These are phyloP conservation scores for Bipolaris sorokiniana DNA, from an alignment of 2,329 filamentous ascomycete genomes.

Conservation along the genomic window DNA sequence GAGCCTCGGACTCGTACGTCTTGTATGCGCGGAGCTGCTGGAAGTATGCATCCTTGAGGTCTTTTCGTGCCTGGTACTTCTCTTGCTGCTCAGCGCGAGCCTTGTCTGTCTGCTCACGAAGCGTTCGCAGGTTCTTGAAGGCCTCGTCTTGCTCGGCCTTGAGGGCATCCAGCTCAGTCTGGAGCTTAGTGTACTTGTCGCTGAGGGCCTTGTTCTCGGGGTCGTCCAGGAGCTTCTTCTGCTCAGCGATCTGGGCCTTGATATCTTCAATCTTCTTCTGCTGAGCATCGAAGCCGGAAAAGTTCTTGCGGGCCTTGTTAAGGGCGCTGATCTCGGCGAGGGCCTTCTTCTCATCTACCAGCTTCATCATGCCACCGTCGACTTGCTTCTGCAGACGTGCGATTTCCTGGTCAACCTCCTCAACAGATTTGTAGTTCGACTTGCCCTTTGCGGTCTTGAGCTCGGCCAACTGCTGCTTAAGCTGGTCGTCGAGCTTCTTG, in stretches of 20 bases:
- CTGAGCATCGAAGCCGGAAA: conserved; percentile 79
- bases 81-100: conserved; percentile 85
- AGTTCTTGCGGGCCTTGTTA: conserved; percentile 89
- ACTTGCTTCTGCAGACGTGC: conserved; percentile 81
- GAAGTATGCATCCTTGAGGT: conserved; percentile 90
- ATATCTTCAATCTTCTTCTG: conserved; percentile 90
- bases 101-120: conserved; percentile 85
- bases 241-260: conserved; percentile 84
- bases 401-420: conserved; percentile 87
- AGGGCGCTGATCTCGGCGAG: conserved; percentile 81
- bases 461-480: conserved; percentile 83
- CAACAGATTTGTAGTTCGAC: conserved; percentile 82
- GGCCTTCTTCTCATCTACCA: conserved; percentile 97
- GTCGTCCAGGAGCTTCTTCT: conserved; percentile 88
- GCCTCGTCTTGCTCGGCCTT: conserved; percentile 91
- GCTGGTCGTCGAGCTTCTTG: conserved; percentile 86
- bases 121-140: conserved; percentile 83
- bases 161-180: conserved; percentile 85
- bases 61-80: conserved; percentile 80
- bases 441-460: conserved; percentile 85
- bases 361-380: conserved; percentile 86
- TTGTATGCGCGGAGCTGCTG: conserved; percentile 79
- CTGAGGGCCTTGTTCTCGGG: conserved; percentile 87
- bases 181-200: conserved; percentile 83
- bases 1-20: conserved; percentile 82